Evolutionary conservation across 2,329 filamentous ascomycete species (phyloP).

Genomic region (Fusarium torulosum): DNA sequence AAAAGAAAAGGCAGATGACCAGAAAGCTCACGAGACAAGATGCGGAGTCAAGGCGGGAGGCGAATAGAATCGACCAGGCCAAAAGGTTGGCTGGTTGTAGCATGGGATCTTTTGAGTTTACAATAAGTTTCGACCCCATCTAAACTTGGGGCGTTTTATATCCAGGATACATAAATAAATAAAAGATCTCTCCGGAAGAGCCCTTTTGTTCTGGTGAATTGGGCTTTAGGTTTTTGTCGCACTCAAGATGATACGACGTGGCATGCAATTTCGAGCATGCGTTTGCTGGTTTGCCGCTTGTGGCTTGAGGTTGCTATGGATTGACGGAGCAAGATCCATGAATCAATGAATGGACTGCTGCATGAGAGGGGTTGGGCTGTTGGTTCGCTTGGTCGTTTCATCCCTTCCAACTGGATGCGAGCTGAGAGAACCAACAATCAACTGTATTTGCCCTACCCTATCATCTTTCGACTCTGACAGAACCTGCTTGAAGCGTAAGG

Average conservation of each 20-base stretch:
- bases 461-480: not conserved
- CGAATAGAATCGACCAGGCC: not conserved
- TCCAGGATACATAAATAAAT: not conserved
- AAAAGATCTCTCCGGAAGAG: slow-evolving; percentile 6
- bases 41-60: slow-evolving; percentile 17
- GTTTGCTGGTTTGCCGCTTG: slow-evolving; percentile 4
- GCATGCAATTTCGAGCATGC: slow-evolving; percentile 13
- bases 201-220: slow-evolving; percentile 11
- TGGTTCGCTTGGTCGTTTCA: slow-evolving; percentile 5
- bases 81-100: not conserved
- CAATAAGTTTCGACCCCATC: not conserved
- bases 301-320: slow-evolving; percentile 25
- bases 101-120: slow-evolving; percentile 12
- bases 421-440: slow-evolving; percentile 1
- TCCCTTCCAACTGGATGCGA: not conserved
- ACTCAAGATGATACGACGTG: slow-evolving; percentile 13
- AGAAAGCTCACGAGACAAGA: slow-evolving; percentile 7
- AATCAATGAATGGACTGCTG: slow-evolving; percentile 5
- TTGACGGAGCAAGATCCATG: slow-evolving; percentile 4
- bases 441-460: not conserved
- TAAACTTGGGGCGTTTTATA: not conserved
- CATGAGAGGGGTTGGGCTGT: slow-evolving; percentile 18
- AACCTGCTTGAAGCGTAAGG: not conserved
- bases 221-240: slow-evolving; percentile 4
- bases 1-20: not conserved